These are phyloP conservation scores for Drechslerella coelobrocha DNA, from an alignment of 2,329 filamentous ascomycete species.

Conservation along the genomic window DNA sequence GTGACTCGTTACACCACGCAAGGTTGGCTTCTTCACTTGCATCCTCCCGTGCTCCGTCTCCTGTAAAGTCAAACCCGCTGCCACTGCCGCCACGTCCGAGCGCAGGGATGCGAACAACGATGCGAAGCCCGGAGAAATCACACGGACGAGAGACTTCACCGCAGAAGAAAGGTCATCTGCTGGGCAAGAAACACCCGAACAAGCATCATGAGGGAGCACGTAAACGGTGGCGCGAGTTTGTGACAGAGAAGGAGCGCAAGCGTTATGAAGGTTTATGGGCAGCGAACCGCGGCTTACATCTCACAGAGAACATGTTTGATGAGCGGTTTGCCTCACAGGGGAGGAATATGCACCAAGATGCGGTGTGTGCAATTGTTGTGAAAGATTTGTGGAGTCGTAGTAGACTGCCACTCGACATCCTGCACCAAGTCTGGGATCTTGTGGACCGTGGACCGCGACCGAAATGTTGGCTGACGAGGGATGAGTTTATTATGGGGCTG, in stretches of 20 bases:
- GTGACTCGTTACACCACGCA: conserved; percentile 31
- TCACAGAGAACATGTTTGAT: conserved; percentile 53
- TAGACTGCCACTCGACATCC: conserved; percentile 70
- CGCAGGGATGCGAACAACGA: conserved; percentile 25
- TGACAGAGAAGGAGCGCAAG: conserved; percentile 75
- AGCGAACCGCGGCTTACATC: conserved; percentile 71
- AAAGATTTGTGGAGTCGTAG: conserved; percentile 78
- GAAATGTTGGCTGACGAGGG: conserved; percentile 67
- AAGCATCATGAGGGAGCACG: conserved; percentile 78
- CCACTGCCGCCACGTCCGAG: conserved; percentile 35
- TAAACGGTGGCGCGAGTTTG: conserved; percentile 76
- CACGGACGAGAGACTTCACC: conserved; percentile 23
- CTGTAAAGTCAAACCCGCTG: conserved; percentile 45
- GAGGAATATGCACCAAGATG: conserved; percentile 57
- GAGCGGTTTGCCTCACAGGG: conserved; percentile 48
- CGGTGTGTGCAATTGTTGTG: conserved; percentile 72
- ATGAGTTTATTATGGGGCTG: conserved; percentile 81
- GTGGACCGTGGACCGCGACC: conserved; percentile 65
- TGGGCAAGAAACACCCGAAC: conserved; percentile 71
- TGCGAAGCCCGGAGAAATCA: conserved; percentile 40
- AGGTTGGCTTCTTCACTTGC: conserved; percentile 39
- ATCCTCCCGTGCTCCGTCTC: conserved; percentile 37
- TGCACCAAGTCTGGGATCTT: conserved; percentile 78
- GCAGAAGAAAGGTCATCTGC: conserved; percentile 57
- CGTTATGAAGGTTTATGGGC: conserved; percentile 86